phyloP scores from a whole-genome alignment of 352 stramenopile genomes.

The Globisporangium splendens region DNA sequence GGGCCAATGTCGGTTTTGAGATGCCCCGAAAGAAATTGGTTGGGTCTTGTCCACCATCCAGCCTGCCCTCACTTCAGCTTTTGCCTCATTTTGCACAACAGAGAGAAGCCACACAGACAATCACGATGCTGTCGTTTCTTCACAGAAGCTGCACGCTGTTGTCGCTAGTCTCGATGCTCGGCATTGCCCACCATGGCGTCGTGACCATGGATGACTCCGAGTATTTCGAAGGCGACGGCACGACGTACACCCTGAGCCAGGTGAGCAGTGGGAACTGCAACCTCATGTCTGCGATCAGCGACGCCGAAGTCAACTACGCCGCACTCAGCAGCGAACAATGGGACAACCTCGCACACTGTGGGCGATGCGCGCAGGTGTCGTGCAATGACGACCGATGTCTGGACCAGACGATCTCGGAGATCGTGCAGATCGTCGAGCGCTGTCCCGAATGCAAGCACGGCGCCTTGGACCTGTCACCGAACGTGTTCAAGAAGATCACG shows the following conservation, averaged over 20 bases:
- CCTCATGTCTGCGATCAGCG: constrained; percentile 35
- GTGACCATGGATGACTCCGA: not conserved
- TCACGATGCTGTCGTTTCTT: too few species aligned
- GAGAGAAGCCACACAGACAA: too few species aligned
- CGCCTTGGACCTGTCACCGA: constrained; percentile 48
- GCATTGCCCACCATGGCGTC: not conserved
- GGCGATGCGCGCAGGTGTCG: constrained; percentile 61
- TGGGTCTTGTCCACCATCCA: too few species aligned
- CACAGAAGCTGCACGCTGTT: not conserved
- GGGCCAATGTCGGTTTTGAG: too few species aligned
- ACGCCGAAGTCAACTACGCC: constrained; percentile 31
- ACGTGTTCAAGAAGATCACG: constrained; percentile 33
- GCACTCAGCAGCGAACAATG: constrained; percentile 67
- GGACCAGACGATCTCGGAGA: constrained; percentile 31
- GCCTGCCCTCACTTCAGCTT: too few species aligned
- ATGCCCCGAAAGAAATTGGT: too few species aligned
- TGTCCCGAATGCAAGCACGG: constrained; percentile 73
- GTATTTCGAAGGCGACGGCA: constrained; percentile 30
- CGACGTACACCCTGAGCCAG: constrained; percentile 30
- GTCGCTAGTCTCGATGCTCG: not conserved
- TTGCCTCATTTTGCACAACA: too few species aligned
- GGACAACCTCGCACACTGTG: constrained; percentile 49
- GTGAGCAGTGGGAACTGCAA: constrained; percentile 40
- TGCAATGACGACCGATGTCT: constrained; percentile 50
- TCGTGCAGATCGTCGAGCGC: constrained; percentile 65